These are phyloP conservation scores for Dionaea muscipula DNA, from an alignment of 179 eudicot species.

Conservation along the genomic window DNA sequence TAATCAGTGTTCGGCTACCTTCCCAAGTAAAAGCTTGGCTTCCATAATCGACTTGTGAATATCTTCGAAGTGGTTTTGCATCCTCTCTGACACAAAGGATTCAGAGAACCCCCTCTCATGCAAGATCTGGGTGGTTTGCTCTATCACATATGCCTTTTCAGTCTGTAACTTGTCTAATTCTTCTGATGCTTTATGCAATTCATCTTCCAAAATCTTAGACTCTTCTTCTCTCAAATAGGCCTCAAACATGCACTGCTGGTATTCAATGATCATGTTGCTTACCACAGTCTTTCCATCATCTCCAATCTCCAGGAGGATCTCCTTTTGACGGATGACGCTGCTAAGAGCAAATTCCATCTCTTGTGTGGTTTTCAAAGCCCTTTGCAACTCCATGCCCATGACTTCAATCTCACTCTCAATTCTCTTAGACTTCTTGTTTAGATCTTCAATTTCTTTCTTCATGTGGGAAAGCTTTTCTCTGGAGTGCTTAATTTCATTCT, in stretches of 20 bases:
- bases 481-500: slow-evolving; percentile 42
- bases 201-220: slow-evolving; percentile 45
- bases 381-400: slow-evolving; percentile 24
- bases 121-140: slow-evolving; percentile 26
- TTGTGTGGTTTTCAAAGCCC: slow-evolving; percentile 21
- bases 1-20: not conserved
- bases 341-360: slow-evolving; percentile 41
- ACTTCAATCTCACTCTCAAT: slow-evolving; percentile 26
- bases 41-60: slow-evolving; percentile 33
- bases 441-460: slow-evolving; percentile 39
- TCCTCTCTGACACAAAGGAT: slow-evolving; percentile 29
- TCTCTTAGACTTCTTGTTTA: slow-evolving; percentile 28
- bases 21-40: slow-evolving; percentile 26
- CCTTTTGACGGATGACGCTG: slow-evolving; percentile 37
- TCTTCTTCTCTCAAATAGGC: slow-evolving; percentile 42
- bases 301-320: slow-evolving; percentile 37
- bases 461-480: slow-evolving; percentile 38
- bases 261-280: slow-evolving; percentile 44
- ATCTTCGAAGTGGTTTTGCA: slow-evolving; percentile 43
- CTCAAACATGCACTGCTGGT: slow-evolving; percentile 41
- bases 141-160: slow-evolving; percentile 28
- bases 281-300: slow-evolving; percentile 40
- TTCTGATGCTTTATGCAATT: slow-evolving; percentile 19
- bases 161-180: slow-evolving; percentile 24
- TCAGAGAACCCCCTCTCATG: slow-evolving; percentile 16